phyloP scores from a whole-genome alignment of 2,329 filamentous ascomycete species.

The Aspergillus brunneoviolaceus region DNA sequence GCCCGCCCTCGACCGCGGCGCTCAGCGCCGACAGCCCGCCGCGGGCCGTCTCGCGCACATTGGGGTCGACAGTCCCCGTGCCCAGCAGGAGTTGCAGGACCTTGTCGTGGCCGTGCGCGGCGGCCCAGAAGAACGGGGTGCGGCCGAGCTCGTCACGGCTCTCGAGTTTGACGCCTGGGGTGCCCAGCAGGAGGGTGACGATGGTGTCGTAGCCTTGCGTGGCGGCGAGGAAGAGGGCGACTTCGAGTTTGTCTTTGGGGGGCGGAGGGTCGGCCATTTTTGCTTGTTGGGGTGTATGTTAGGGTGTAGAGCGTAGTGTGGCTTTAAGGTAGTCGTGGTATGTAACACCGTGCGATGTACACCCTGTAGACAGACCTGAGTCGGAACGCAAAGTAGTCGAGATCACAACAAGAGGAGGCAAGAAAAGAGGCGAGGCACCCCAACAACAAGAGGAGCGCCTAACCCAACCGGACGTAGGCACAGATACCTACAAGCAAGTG shows the following conservation, averaged over 20 bases:
- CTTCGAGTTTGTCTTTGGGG: slow-evolving; percentile 22
- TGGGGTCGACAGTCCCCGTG: slow-evolving; percentile 14
- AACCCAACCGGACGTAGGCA: too few species aligned
- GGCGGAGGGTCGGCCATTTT: slow-evolving; percentile 14
- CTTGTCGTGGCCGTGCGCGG: slow-evolving; percentile 23
- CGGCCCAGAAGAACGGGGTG: slow-evolving; percentile 25
- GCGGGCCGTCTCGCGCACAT: slow-evolving; percentile 11
- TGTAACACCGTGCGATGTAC: too few species aligned
- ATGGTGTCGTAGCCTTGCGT: slow-evolving; percentile 27
- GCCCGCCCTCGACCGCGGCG: slow-evolving; percentile 18
- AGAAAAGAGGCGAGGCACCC: too few species aligned
- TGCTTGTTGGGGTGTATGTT: not conserved
- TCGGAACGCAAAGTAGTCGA: too few species aligned
- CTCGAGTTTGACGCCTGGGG: slow-evolving; percentile 23
- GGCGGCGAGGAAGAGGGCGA: slow-evolving; percentile 25
- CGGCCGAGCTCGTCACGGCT: slow-evolving; percentile 19
- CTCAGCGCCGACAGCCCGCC: slow-evolving; percentile 18
- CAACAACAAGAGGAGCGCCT: too few species aligned
- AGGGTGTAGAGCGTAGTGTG: too few species aligned
- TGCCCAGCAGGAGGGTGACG: slow-evolving; percentile 22
- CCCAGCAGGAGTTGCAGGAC: slow-evolving; percentile 24
- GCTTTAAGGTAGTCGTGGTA: too few species aligned
- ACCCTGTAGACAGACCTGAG: too few species aligned
- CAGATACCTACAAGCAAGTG: too few species aligned
- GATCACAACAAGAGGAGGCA: too few species aligned